phyloP scores from a whole-genome alignment of 2,329 filamentous ascomycete genomes.

The Daldinia sp. region DNA sequence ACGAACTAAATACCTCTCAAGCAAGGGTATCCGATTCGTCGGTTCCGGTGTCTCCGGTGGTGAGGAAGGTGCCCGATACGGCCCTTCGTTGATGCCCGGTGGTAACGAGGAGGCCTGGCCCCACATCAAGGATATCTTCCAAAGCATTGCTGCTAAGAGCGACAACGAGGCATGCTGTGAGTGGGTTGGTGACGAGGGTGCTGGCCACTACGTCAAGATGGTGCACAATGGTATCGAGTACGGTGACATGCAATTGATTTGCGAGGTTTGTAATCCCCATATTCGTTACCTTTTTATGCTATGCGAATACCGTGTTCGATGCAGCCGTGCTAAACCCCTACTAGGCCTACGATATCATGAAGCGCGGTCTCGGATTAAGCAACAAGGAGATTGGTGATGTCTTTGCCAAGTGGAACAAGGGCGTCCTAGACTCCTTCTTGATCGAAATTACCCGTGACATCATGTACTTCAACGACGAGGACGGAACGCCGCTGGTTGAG shows the following conservation, averaged over 20 bases:
- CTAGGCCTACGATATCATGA: constrained; percentile 99
- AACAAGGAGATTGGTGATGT: constrained; percentile 97
- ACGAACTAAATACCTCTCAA: constrained; percentile 86
- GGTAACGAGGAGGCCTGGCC: constrained; percentile 98
- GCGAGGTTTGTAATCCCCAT: constrained; percentile 75
- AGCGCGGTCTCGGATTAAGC: constrained; percentile 90
- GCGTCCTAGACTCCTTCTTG: constrained; percentile 98
- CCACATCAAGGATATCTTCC: constrained; percentile 98
- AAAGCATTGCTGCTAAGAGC: constrained; percentile 97
- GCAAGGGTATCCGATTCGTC: constrained; percentile 94
- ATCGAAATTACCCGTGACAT: constrained; percentile 99
- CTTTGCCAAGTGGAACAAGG: constrained; percentile 97
- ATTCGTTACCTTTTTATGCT: background rate
- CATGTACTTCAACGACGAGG: constrained; percentile 97
- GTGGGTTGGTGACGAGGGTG: constrained; percentile 99
- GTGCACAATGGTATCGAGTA: constrained; percentile 99
- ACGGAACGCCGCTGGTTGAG: constrained; percentile 90
- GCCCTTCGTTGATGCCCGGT: constrained; percentile 98
- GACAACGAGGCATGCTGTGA: constrained; percentile 98
- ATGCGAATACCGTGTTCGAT: constrained; percentile 13
- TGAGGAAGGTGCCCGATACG: constrained; percentile 98
- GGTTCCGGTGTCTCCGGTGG: constrained; percentile 98
- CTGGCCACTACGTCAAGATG: constrained; percentile 99
- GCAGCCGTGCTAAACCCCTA: constrained; percentile 15
- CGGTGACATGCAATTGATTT: constrained; percentile 99